Base-by-base conservation (phyloP, 2,329 filamentous ascomycete genomes). In the Aspergillus ruber region DNA sequence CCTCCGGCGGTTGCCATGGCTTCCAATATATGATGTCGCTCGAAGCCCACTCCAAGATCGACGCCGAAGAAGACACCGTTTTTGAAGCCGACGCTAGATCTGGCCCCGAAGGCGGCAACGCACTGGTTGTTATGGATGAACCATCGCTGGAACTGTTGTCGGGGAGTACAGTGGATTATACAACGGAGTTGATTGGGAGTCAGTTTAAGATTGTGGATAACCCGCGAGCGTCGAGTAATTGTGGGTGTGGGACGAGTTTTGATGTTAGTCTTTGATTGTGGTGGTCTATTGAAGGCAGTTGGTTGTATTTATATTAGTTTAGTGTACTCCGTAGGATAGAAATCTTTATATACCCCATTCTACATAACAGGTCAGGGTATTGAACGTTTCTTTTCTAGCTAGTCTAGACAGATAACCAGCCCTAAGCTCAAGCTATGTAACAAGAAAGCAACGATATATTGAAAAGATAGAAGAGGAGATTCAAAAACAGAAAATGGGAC, bases 171-270 rank as follows among this genome's bases (percentile, higher is more conserved):
- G 84, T 98, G 33, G 93, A 98, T 65, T 98, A 90, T 63, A 96
- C 90, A 0, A 93, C 87, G 80, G 93, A 97, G 74, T 74, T 98
- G 70, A 96, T 96, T 63, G 86, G 86, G 21, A 88, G 85, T 61
- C 90, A 97, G 72, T 98, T 98, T 70, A 95, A 95, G 76, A 90
- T 98, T 62, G 84, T 89, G 51, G 90, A 95, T 59, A 98, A 97
- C 63, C 93, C 93, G 0, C 76, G 83, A 36, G 93, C 93, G 4
- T 89, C 86, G 49, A 97, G 90, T 70, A 95, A 88, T 67, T 98
- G 93, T 73, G 93, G 93, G 1, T 98, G 93, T 69, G 93, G 93
- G 6, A 96, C 91, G 13, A 97, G 91, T 66, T 98, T 98, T 70
- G 93, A 97, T 71, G 89, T 97, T 56, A 89, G 90, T 65, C 80